Conservation (phyloP, 805 yeast species). For the Teunomyces tritomae region DNA sequence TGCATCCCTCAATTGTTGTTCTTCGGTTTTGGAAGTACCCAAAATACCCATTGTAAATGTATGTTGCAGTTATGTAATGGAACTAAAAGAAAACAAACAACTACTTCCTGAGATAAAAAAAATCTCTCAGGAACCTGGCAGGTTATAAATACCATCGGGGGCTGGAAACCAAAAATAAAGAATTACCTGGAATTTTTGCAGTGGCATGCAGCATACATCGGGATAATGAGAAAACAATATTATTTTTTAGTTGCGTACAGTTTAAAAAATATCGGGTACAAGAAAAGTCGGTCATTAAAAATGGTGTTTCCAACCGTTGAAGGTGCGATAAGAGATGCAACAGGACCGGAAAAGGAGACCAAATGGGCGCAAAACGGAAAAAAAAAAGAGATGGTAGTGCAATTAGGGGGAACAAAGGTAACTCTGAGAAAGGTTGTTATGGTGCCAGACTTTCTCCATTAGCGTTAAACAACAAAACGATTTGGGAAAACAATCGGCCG, state of each 20-base stretch:
- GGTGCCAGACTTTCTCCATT: no score
- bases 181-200: background rate
- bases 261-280: background rate
- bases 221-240: background rate
- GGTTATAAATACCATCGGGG: background rate
- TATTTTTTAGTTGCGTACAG: background rate
- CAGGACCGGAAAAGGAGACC: background rate
- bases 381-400: no score
- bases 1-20: slow-evolving; percentile 22
- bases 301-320: background rate
- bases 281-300: background rate
- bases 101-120: no score
- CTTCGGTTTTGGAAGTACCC: slow-evolving; percentile 33
- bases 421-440: no score
- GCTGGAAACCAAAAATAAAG: background rate
- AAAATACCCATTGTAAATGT: slow-evolving; percentile 30
- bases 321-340: background rate
- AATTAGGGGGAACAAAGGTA: no score
- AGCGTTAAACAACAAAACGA: no score
- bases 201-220: background rate
- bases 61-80: background rate
- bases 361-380: background rate
- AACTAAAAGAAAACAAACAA: background rate
- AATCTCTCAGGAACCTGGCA: background rate
- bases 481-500: no score